Base-by-base conservation (phyloP, 768 basidiomycete species). In the Serendipita sp. region DNA sequence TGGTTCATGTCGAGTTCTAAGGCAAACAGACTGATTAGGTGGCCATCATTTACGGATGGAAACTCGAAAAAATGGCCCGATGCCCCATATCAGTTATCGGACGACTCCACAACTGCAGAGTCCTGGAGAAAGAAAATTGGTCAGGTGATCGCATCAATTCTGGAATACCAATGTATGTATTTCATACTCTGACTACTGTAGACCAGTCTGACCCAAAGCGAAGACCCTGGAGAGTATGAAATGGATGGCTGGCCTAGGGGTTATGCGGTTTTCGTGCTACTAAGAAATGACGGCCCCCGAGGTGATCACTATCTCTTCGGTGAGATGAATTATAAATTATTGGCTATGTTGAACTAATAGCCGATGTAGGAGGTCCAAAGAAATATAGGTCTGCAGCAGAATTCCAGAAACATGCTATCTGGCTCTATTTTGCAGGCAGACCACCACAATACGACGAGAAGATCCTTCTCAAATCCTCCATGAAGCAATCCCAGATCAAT, bases 331-430 rank as follows among this genome's bases (percentile, higher is more conserved):
- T n/a, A 51, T 51, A n/a, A 32, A 18, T 5, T 18, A 51, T 51
- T 13, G 30, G 48, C n/a, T 8, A n/a, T n/a, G 48, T 7, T 51
- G 23, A 41, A 8, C 48, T 51, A 51, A 51, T 41, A 41, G 8
- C 5, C n/a, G 30, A 32, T 16, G 10, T 36, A 60, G 56, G 56
- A 11, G 56, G 56, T n/a, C 18, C 18, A 8, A 60, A 35, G 30
- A 60, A 60, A n/a, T 60, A 34, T 36, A 60, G 56, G 35, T 60
- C 56, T 10, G 56, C 56, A 4, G 30, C 56, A 36, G 56, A 60
- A 32, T 60, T 60, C 32, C 56, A 60, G 35, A 30, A 28, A 8
- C 56, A 60, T 36, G 56, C 56, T 5, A 35, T 60, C 3, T 60
- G 56, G 56, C 56, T 60, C 56, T 60, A 30, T 36, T 60, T 60